Conservation (phyloP, 441 rosid genomes). For the Aquilaria agallochum region DNA sequence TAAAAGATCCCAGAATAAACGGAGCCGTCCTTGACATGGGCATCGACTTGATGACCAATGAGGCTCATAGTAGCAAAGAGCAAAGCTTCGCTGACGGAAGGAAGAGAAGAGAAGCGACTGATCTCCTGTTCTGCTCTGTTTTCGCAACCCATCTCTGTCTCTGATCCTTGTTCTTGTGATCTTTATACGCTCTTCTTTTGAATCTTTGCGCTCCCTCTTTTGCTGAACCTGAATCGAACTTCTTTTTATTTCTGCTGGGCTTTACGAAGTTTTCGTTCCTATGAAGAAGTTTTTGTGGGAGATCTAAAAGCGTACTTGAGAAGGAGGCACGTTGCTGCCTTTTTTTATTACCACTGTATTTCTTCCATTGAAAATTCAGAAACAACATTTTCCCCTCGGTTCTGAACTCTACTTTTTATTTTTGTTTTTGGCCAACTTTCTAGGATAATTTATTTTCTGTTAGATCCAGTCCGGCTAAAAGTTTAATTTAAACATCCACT, state of each 20-base stretch:
- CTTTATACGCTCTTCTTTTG: background rate
- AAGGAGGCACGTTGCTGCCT: background rate
- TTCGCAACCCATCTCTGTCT: constrained; percentile 43
- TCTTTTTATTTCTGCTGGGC: no score
- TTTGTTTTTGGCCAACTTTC: no score
- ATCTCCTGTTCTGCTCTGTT: constrained; percentile 40
- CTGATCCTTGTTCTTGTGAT: background rate
- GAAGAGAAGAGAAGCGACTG: constrained; percentile 14
- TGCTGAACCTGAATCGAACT: no score
- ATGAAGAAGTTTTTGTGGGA: constrained; percentile 6
- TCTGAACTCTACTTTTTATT: no score
- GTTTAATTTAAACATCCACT: no score
- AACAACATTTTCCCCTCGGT: no score
- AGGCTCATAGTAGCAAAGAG: constrained; percentile 65
- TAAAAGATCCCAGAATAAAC: constrained; percentile 69
- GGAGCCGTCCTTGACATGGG: constrained; percentile 74
- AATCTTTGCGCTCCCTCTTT: background rate
- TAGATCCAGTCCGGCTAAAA: no score
- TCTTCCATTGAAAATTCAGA: no score
- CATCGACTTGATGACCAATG: constrained; percentile 75
- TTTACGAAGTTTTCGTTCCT: constrained; percentile 6
- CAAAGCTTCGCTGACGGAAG: constrained; percentile 47
- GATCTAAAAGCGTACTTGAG: background rate
- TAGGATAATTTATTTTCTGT: no score
- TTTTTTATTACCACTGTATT: no score